Evolutionary conservation across 106 monocot genomes (phyloP), one percentile per base, ranked within the genome.

Genomic region (Dendrobium catenatum): DNA sequence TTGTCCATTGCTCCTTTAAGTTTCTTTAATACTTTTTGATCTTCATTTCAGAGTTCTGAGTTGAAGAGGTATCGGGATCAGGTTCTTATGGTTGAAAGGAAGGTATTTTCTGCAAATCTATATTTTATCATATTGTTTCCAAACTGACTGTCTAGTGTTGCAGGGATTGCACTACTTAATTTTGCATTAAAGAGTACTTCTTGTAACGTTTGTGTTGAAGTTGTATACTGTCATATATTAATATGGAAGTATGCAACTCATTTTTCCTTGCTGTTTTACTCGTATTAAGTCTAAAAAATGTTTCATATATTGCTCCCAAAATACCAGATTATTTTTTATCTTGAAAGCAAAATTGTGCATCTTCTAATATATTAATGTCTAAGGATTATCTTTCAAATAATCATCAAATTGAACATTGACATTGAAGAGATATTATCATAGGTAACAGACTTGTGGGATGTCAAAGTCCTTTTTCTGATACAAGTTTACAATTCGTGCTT

Each of bases 41-140:
- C 40, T 72, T n/a, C n/a, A 80, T 75, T 89, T 61, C 84, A 94
- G 94, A 94, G 91, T 82, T 76, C 83, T 80, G 91, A 94, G 33
- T 20, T 94, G 77, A 94, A 81, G 80, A 79, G 83, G 19, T 77
- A 68, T n/a, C 81, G 94, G 67, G 94, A 87, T 61, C 91, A 88
- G 73, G 88, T 94, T 37, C 77, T 48, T 20, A n/a, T 54, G 15
- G 81, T 91, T 64, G 94, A 94, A 72, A 89, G 85, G 59, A 94
- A 91, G 94, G 94, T 94, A 82, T 9, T 22, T 42, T 33, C 49
- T 72, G 3, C 20, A 20, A 51, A 41, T n/a, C 55, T 58, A 42
- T 46, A 47, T 40, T 44, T 9, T 64, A 27, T 16, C 29, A 33
- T 16, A 70, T 9, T 29, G 27, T 40, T 27, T 27, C 15, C 1